phyloP scores from a whole-genome alignment of 148 eudicot genomes.

The Drosera capensis region DNA sequence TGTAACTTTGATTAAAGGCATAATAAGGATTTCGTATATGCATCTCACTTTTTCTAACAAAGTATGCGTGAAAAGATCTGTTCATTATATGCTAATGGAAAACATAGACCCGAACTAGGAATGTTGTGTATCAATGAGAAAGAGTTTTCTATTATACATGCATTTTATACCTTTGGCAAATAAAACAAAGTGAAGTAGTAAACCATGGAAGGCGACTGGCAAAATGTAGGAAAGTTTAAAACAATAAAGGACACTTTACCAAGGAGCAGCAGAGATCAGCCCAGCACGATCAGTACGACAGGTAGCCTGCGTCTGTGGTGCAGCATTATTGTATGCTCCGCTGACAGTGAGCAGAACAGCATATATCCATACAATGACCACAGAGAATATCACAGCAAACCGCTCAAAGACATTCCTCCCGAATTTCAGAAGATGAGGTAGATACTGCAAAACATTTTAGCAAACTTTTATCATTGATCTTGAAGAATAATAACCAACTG shows the following conservation, averaged over 20 bases:
- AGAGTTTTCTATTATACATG: no score
- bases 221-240: background rate
- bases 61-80: no score
- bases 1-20: no score
- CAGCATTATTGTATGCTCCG: slow-evolving; percentile 63
- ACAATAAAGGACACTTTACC: slow-evolving; percentile 21
- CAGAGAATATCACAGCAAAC: slow-evolving; percentile 75
- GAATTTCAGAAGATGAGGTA: slow-evolving; percentile 33
- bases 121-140: no score
- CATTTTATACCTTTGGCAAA: no score
- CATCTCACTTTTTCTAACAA: no score
- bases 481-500: background rate
- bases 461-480: background rate
- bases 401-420: slow-evolving; percentile 71
- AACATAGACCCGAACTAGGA: no score
- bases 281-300: slow-evolving; percentile 95
- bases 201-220: background rate
- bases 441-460: slow-evolving; percentile 40
- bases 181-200: background rate
- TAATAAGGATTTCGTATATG: no score
- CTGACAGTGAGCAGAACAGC: slow-evolving; percentile 67
- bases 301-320: slow-evolving; percentile 59
- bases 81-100: no score
- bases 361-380: slow-evolving; percentile 82
- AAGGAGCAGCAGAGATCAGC: slow-evolving; percentile 70